Conservation (phyloP, 805 yeast genomes). For the Ogataea methylovora region DNA sequence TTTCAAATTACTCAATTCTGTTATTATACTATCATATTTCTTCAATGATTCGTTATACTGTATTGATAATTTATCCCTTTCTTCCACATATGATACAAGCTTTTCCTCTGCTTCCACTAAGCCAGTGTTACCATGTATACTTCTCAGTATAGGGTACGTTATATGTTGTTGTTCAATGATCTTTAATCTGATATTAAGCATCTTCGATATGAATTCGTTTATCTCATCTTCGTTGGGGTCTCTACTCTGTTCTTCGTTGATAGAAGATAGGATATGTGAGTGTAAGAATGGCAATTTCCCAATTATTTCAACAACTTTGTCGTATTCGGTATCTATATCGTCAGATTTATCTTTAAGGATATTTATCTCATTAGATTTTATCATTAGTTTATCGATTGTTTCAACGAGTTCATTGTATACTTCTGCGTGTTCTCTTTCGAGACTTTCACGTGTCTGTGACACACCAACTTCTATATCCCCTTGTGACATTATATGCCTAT, state of each 20-base stretch:
- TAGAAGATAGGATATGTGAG: background rate
- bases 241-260: constrained; percentile 2
- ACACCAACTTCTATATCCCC: too few relatives aligned
- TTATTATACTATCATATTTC: background rate
- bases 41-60: background rate
- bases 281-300: background rate
- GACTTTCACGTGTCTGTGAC: background rate
- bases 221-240: background rate
- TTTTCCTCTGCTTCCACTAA: constrained; percentile 2
- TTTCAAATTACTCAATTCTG: background rate
- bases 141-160: constrained; percentile 8
- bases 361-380: constrained; percentile 6
- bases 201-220: constrained; percentile 2
- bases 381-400: constrained; percentile 25
- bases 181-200: constrained; percentile 3
- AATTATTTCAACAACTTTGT: too few relatives aligned
- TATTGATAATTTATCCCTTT: constrained; percentile 3
- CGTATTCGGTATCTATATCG: too few relatives aligned
- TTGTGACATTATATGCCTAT: too few relatives aligned
- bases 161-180: constrained; percentile 6
- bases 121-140: constrained; percentile 3
- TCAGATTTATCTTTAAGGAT: constrained; percentile 4
- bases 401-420: constrained; percentile 24
- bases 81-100: background rate
- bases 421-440: constrained; percentile 23